Base-by-base conservation (phyloP, 805 yeast genomes). In the Clavispora santaluciae region DNA sequence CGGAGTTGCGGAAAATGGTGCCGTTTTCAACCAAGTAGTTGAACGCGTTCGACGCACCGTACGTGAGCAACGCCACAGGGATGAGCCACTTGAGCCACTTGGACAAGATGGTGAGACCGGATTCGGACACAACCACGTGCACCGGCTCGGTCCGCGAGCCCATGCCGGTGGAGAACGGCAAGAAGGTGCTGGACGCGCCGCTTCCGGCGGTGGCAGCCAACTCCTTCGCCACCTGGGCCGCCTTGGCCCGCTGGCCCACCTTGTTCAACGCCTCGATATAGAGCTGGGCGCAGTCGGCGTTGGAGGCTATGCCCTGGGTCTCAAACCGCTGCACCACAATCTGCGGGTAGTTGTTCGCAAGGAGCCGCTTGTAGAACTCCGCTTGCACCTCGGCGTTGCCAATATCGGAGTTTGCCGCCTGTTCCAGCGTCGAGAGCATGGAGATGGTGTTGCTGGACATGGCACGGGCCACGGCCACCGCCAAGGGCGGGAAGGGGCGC, bases 251-350 rank as follows among this genome's bases (percentile, higher is more conserved):
- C 53, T 86, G 82, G 30, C 96, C 96, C 46, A 81, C 70, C 54
- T 79, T 79, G 50, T 77, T 79, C 52, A 93, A 69, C 2, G 98
- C 98, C 47, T 84, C 87, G 44, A 81, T 70, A 60, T 93, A 93
- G 28, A 86, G 68, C 46, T 74, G 75, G 39, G 88, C 80, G 66
- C 97, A 86, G 48, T 85, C 95, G 2, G 79, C 74, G 42, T 86
- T 81, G 10, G 83, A 68, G 8, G 95, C 93, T 40, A 93, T 86
- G n/a, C 96, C 96, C 0, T 93, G 85, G 7, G 95, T 85, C 61
- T 95, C 98, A 60, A 78, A 95, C 44, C 99, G 76, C 42, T 93
- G 83, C n/a, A 91, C 88, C 6, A 93, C 96, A 40, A 91, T 83
- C 54, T 89, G 95, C n/a, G 99, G 98, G 59, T 88, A 93, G 64